phyloP scores from a whole-genome alignment of 2,329 filamentous ascomycete genomes.

The Talaromyces sp. region DNA sequence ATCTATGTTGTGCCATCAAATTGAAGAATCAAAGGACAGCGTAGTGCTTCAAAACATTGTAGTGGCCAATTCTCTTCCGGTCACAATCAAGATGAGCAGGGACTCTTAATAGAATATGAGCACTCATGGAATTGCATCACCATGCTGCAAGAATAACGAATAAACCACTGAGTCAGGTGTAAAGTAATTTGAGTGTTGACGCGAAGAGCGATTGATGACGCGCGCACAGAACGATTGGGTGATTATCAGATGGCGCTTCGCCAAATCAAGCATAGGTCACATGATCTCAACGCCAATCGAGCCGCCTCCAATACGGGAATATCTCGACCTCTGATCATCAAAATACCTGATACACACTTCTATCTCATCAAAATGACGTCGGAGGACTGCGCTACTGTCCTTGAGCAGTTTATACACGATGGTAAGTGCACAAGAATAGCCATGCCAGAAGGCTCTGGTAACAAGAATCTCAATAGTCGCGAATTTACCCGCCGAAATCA shows the following conservation, averaged over 20 bases:
- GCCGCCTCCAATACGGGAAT: neutral
- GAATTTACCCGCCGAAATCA: slow-evolving; percentile 62
- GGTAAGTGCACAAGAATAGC: slow-evolving; percentile 35
- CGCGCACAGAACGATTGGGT: neutral
- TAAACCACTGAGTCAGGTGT: too few relatives aligned
- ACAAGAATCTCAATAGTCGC: slow-evolving; percentile 32
- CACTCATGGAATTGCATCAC: neutral
- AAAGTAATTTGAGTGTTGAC: neutral
- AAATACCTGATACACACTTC: neutral
- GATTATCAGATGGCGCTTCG: slow-evolving; percentile 8
- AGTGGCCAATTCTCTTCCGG: neutral
- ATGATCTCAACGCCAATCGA: neutral
- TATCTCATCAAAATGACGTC: slow-evolving; percentile 22
- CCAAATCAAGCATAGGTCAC: neutral
- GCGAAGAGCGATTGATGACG: neutral
- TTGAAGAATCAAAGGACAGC: neutral
- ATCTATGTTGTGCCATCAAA: neutral
- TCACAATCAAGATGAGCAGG: neutral
- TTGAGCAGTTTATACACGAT: slow-evolving; percentile 65
- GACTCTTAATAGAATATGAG: neutral
- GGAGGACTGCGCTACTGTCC: slow-evolving; percentile 60
- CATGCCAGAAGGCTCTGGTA: slow-evolving; percentile 1
- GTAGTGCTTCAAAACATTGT: neutral
- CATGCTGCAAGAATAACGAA: neutral
- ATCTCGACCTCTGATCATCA: neutral